Evolutionary conservation across 2,329 filamentous ascomycete genomes (phyloP), one percentile per base, ranked within the genome.

Genomic region (Alternaria brassicae): DNA sequence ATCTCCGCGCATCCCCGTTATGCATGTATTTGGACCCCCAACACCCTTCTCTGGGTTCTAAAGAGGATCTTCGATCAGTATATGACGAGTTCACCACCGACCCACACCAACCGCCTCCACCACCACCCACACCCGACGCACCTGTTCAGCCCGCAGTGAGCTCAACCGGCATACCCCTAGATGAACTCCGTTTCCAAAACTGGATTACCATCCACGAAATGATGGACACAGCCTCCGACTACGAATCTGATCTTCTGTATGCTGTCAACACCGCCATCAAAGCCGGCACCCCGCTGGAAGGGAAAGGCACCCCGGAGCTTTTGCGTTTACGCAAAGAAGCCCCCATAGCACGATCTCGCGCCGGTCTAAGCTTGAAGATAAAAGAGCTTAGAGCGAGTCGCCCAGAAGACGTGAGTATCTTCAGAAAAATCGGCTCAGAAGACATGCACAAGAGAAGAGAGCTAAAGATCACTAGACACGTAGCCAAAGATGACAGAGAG

Each of bases 171-270:
- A 76, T 82, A 28, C 74, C 80, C 0, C 67, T 83, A 13, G 78
- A 78, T 37, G 75, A 80, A 21, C 70, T 84, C 13, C 79, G 83
- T 36, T 85, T 81, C 68, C 76, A 79, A 58, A 83, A 83, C 58
- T 85, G 83, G 83, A 73, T 78, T 47, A 72, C 72, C 7, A 73
- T 85, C 45, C 81, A 82, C 52, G 77, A 81, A 49, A 71, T 85
- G 51, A 75, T 85, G 60, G 69, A 67, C 21, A 67, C 77, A 15
- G 79, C 79, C 9, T 72, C 78, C 52, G 47, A 51, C 7, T 61
- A 62, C 49, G 62, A 75, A 23, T 41, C 47, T 3, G 49, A 49
- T 6, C 45, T 58, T 4, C 40, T 54, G 36, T 15, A 19, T 17
- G 53, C 45, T 9, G 23, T 66, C 23, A 44, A 68, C 23, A 32